Percentiles rank a stretch among this genome's conserved stretches.
Evolutionary conservation across 83 land plant genomes (phyloP).

Genomic region (Picea engelmannii): DNA sequence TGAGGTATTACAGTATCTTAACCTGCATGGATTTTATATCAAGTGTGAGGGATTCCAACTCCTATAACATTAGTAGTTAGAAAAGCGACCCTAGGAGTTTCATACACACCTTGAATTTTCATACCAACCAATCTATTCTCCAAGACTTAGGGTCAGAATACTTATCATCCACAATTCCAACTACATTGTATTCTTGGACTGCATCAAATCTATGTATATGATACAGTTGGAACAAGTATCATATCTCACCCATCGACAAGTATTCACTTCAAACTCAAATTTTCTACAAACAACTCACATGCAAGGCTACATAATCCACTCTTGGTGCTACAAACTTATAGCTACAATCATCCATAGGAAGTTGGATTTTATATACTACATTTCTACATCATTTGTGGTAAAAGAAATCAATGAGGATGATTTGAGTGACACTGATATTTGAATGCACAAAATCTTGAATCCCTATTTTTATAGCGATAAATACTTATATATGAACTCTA

Average conservation of each 20-base stretch:
- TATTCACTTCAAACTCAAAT: slow-evolving; percentile 96
- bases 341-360: slow-evolving; percentile 88
- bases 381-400: slow-evolving; percentile 84
- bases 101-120: too few species aligned
- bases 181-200: too few species aligned
- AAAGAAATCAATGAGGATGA: slow-evolving; percentile 81
- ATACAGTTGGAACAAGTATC: slow-evolving; percentile 86
- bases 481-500: slow-evolving; percentile 76
- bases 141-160: too few species aligned
- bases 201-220: too few species aligned
- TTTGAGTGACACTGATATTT: slow-evolving; percentile 71
- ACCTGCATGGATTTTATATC: too few species aligned
- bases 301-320: slow-evolving; percentile 90
- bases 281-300: slow-evolving; percentile 93
- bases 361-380: slow-evolving; percentile 73
- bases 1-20: too few species aligned
- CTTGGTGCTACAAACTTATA: slow-evolving; percentile 76
- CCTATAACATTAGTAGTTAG: slow-evolving; percentile 19
- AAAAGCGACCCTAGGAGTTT: too few species aligned
- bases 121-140: too few species aligned
- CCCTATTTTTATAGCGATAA: slow-evolving; percentile 87
- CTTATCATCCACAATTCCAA: too few species aligned
- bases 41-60: slow-evolving; percentile 40
- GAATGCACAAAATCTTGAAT: slow-evolving; percentile 94
- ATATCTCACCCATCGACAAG: slow-evolving; percentile 94